These are phyloP conservation scores for Thelephora terrestris DNA, from an alignment of 1,284 basidiomycete species.

Conservation along the genomic window DNA sequence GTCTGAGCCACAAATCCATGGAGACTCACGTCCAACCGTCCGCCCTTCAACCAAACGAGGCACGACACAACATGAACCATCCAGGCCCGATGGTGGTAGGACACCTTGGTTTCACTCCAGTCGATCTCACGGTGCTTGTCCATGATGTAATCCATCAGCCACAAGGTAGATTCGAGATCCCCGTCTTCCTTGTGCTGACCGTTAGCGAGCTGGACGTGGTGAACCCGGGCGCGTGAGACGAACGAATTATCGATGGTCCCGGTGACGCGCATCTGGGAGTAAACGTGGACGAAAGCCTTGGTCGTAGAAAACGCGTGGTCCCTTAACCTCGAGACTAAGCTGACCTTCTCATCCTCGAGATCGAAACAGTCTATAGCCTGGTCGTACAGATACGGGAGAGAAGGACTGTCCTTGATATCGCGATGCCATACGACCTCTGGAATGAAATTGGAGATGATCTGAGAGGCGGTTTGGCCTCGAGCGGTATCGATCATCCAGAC, in stretches of 20 bases:
- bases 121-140: background rate
- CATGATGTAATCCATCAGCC: background rate
- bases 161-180: background rate
- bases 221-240: too few relatives aligned
- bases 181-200: too few relatives aligned
- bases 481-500: background rate
- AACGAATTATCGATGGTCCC: too few relatives aligned
- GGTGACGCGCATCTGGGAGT: background rate
- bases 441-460: background rate
- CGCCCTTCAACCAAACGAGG: too few relatives aligned
- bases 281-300: background rate
- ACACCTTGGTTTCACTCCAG: too few relatives aligned
- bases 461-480: background rate
- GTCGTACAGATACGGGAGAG: background rate
- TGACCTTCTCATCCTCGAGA: background rate
- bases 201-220: too few relatives aligned
- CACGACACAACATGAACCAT: too few relatives aligned
- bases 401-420: background rate
- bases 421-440: background rate
- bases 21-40: too few relatives aligned
- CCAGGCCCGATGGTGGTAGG: too few relatives aligned
- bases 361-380: background rate
- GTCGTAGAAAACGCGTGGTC: background rate
- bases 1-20: too few relatives aligned
- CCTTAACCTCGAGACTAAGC: background rate